Evolutionary conservation across 1,284 basidiomycete species (phyloP).

Genomic region (Vanrija humicola): DNA sequence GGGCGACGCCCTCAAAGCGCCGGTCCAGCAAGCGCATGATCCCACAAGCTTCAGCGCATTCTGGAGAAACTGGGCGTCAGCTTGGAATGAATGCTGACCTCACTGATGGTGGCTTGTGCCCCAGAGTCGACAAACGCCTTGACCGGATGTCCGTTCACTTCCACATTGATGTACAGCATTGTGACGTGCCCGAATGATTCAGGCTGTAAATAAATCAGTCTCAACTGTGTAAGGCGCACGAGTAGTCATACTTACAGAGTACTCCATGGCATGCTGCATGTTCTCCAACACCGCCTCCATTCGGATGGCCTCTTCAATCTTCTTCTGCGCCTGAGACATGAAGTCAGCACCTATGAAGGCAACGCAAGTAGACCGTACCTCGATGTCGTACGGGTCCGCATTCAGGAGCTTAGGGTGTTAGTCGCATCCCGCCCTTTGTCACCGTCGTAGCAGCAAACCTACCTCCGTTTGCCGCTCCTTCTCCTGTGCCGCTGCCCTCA

Average conservation of each 20-base stretch:
- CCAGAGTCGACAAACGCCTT: constrained; percentile 98
- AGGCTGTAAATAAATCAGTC: constrained; percentile 57
- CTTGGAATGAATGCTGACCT: constrained; percentile 38
- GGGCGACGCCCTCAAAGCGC: constrained; percentile 82
- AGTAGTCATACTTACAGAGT: constrained; percentile 60
- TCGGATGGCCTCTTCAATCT: constrained; percentile 90
- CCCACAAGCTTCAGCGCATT: constrained; percentile 87
- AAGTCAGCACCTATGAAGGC: background rate
- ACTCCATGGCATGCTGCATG: constrained; percentile 85
- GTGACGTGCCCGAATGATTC: constrained; percentile 91
- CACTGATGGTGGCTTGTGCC: constrained; percentile 93
- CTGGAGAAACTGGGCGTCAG: constrained; percentile 71
- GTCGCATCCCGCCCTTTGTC: background rate
- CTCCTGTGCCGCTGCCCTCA: constrained; percentile 56
- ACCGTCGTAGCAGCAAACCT: too few species aligned
- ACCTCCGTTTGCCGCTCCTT: constrained; percentile 63
- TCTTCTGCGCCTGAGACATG: constrained; percentile 61
- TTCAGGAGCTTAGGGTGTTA: constrained; percentile 55
- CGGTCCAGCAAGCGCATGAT: constrained; percentile 90
- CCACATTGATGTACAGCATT: constrained; percentile 80
- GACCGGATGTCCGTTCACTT: constrained; percentile 84
- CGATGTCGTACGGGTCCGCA: constrained; percentile 82
- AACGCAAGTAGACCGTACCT: constrained; percentile 49
- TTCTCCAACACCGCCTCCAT: constrained; percentile 89
- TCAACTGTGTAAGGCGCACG: constrained; percentile 25